A percentile compares a stretch with the other conserved stretches of the same genome.
Evolutionary conservation across 352 stramenopile genomes (phyloP).

Genomic region (Phytophthora brassicae): DNA sequence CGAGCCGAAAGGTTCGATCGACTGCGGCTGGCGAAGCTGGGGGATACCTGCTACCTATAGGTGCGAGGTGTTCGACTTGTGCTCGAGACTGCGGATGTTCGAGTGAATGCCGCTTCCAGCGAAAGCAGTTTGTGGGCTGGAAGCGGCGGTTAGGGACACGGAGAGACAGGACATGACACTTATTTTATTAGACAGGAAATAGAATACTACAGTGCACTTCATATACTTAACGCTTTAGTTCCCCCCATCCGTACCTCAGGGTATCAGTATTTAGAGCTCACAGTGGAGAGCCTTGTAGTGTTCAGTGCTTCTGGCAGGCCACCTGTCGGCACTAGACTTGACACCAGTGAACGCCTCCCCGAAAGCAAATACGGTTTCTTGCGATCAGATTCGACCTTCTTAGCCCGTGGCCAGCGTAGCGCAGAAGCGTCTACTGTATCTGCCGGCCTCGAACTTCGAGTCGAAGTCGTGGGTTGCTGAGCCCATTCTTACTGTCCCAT

Average conservation of each 20-base stretch:
- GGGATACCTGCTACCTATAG: constrained; percentile 26
- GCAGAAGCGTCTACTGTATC: neutral
- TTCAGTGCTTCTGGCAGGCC: neutral
- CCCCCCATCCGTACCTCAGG: neutral
- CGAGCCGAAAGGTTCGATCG: constrained; percentile 24
- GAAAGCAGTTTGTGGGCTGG: constrained; percentile 10
- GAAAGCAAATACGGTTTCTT: neutral
- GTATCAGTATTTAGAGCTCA: neutral
- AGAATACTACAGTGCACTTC: neutral
- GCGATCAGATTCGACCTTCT: neutral
- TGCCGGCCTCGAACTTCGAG: neutral
- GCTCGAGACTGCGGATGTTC: constrained; percentile 24
- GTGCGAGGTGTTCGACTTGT: constrained; percentile 17
- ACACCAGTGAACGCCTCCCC: neutral
- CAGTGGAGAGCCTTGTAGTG: neutral
- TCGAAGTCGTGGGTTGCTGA: neutral
- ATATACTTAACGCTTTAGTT: neutral
- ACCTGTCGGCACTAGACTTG: neutral
- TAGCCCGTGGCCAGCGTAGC: neutral
- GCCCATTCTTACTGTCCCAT: neutral
- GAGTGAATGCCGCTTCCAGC: constrained; percentile 23
- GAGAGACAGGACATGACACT: neutral
- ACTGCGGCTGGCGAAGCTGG: constrained; percentile 30
- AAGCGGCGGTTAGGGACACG: neutral
- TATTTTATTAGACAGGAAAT: neutral